Percentiles rank a stretch among this genome's conserved stretches.
phyloP scores from a whole-genome alignment of 2,329 filamentous ascomycete species.

The Zelopaecilomyces penicillatus region DNA sequence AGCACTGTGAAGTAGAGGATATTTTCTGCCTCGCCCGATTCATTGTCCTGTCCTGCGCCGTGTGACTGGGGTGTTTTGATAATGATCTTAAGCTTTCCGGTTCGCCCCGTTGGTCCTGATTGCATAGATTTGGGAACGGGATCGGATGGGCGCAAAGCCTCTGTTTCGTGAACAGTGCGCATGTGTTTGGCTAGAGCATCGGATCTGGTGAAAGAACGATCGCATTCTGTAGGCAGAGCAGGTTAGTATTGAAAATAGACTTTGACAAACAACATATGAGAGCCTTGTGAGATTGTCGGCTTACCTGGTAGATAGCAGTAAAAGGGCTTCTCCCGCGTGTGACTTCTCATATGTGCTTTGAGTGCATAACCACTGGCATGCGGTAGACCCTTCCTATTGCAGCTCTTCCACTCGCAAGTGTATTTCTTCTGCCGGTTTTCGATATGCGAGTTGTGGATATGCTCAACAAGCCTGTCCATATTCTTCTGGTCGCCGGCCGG shows the following conservation, averaged over 20 bases:
- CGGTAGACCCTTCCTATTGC: slow-evolving; percentile 75
- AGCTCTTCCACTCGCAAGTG: slow-evolving; percentile 95
- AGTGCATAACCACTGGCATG: slow-evolving; percentile 94
- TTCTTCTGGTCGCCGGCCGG: slow-evolving; percentile 61
- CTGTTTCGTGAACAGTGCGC: slow-evolving; percentile 96
- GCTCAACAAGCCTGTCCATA: slow-evolving; percentile 74
- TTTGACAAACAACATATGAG: background rate
- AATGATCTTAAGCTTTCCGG: slow-evolving; percentile 53
- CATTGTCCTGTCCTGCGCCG: slow-evolving; percentile 47
- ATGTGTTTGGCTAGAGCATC: slow-evolving; percentile 97
- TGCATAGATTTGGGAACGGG: slow-evolving; percentile 64
- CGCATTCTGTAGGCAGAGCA: slow-evolving; percentile 62
- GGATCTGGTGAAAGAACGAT: slow-evolving; percentile 90
- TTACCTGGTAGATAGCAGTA: slow-evolving; percentile 90
- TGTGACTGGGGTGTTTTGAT: slow-evolving; percentile 54
- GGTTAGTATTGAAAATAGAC: background rate
- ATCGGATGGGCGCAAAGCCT: slow-evolving; percentile 75
- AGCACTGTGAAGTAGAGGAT: slow-evolving; percentile 50
- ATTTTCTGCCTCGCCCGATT: slow-evolving; percentile 46
- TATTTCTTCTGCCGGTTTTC: slow-evolving; percentile 92
- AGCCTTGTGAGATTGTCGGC: slow-evolving; percentile 13
- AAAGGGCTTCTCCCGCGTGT: slow-evolving; percentile 96
- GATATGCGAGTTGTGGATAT: slow-evolving; percentile 90
- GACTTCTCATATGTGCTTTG: slow-evolving; percentile 94
- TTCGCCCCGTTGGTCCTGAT: slow-evolving; percentile 33